phyloP scores from a whole-genome alignment of 2,329 filamentous ascomycete species.

The Epichloe hybrida region DNA sequence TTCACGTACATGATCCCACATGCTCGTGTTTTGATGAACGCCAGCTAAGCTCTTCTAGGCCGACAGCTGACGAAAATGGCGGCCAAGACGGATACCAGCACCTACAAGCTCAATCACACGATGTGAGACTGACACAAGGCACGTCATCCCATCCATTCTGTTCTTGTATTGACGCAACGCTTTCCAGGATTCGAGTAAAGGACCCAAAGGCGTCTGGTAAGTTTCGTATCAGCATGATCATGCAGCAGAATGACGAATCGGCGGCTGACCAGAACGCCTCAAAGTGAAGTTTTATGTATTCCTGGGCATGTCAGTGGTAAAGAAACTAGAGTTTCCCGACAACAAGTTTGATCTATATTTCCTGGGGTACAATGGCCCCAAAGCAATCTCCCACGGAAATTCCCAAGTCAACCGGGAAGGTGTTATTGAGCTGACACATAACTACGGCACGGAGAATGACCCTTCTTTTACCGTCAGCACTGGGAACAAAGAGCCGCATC shows the following conservation, averaged over 20 bases:
- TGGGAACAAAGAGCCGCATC: constrained; percentile 80
- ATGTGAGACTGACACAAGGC: constrained; percentile 43
- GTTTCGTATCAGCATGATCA: constrained; percentile 7
- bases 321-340: constrained; percentile 70
- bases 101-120: constrained; percentile 79
- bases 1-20: constrained; percentile 1
- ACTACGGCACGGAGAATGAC: constrained; percentile 83
- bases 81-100: constrained; percentile 56
- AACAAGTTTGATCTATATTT: constrained; percentile 95
- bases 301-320: constrained; percentile 73
- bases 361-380: constrained; percentile 70
- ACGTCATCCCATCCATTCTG: accelerated
- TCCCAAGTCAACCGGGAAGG: constrained; percentile 72
- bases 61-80: constrained; percentile 33
- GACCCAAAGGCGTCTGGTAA: constrained; percentile 69
- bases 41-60: constrained; percentile 1
- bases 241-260: neutral
- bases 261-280: neutral
- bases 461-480: constrained; percentile 68
- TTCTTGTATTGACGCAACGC: constrained; percentile 5
- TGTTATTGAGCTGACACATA: constrained; percentile 72
- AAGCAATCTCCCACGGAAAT: constrained; percentile 59
- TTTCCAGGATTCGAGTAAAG: constrained; percentile 73
- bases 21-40: neutral
- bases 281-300: constrained; percentile 86